Conservation (phyloP, 1,284 basidiomycete species). For the Testicularia cyperi region DNA sequence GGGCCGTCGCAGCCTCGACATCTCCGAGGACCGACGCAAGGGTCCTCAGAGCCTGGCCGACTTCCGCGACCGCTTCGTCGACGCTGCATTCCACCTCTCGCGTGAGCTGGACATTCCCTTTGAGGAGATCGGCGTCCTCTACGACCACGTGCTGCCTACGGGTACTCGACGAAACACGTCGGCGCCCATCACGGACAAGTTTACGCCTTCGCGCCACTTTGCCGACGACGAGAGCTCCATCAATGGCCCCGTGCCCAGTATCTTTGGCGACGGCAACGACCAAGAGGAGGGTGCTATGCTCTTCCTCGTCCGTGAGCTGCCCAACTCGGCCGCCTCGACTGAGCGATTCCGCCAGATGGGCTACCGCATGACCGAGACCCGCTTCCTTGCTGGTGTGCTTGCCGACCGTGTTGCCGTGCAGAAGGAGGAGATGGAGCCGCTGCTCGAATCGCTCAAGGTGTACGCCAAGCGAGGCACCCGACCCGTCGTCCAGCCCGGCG, state of each 20-base stretch:
- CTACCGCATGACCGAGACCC: constrained; percentile 64
- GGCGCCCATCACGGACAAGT: constrained; percentile 17
- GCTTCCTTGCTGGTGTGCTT: constrained; percentile 63
- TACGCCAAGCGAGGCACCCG: constrained; percentile 64
- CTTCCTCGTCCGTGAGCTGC: constrained; percentile 64
- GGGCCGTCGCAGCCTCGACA: constrained; percentile 42
- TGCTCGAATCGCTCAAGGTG: constrained; percentile 63
- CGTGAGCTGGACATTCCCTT: constrained; percentile 63
- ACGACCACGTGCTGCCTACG: constrained; percentile 64
- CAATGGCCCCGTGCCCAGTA: constrained; percentile 40
- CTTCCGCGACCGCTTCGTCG: constrained; percentile 63
- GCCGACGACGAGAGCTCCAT: constrained; percentile 51
- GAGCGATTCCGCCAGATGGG: constrained; percentile 63
- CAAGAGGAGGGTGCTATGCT: constrained; percentile 64
- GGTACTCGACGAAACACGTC: constrained; percentile 54
- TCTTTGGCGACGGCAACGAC: constrained; percentile 48
- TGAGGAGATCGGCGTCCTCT: constrained; percentile 68
- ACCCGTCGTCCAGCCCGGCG: constrained; percentile 64
- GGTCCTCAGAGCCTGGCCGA: constrained; percentile 52
- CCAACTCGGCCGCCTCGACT: constrained; percentile 58
- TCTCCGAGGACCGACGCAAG: constrained; percentile 24
- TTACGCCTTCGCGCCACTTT: constrained; percentile 26
- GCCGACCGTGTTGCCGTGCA: constrained; percentile 63
- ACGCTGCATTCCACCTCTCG: constrained; percentile 63
- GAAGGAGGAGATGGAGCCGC: constrained; percentile 63